Evolutionary conservation across 768 basidiomycete genomes (phyloP), one percentile per base, ranked within the genome.

Genomic region (Pleurotus eryngii): DNA sequence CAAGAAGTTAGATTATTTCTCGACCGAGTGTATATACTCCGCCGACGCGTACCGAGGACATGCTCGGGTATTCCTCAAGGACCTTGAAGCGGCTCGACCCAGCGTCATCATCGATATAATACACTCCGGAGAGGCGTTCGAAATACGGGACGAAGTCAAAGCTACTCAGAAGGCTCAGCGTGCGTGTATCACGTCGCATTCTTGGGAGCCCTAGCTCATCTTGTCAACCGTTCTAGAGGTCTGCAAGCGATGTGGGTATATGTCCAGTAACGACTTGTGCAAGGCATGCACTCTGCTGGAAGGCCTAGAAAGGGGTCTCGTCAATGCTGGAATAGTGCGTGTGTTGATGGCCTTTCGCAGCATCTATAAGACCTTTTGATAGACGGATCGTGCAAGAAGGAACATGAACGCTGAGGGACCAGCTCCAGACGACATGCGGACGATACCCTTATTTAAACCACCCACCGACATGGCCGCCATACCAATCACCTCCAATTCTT

Each of bases 21-120:
- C 95, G 2, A 99, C 96, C 6, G 97, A 99, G 68, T 99, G 97
- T 70, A 98, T 98, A 63, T 99, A 99, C 71, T 95, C 95, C 3
- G 96, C 97, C 7, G 97, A 98, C 68, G 97, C 97, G 4, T 99
- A 99, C 69, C 89, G 97, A 6, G 97, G 97, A 0, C 95, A 98
- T 68, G 95, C 97, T 1, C 82, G 97, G 48, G 85, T 84, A 0
- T 96, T 98, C 64, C 81, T 99, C 39, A 99, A 99, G 71, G 93
- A 97, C 61, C 79, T 98, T 12, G 97, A 99, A 74, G 92, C 89
- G 0, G 89, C 95, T 18, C 81, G 97, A 11, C 95, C 97, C 0
- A 93, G 90, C 65, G 92, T 92, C 0, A 97, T 99, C 62, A 92
- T 99, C 60, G 97, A 99, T 69, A 96, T 98, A 59, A 97, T 98